Conservation (phyloP, 1,284 basidiomycete species). For the Entoloma clypeatum region DNA sequence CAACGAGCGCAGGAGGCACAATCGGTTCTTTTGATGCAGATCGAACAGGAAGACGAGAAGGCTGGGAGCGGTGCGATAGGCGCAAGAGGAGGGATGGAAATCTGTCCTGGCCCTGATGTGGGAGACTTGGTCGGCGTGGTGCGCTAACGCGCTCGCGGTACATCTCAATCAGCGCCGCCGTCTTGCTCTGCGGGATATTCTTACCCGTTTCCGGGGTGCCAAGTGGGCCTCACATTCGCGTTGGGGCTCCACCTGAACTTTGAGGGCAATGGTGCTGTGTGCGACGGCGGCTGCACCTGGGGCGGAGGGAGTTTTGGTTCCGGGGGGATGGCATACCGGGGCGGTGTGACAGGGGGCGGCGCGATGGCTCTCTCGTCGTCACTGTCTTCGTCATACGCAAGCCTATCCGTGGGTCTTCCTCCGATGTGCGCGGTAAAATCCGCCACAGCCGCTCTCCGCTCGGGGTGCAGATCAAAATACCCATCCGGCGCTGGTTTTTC, state of each 20-base stretch:
- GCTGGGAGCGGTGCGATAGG: too few relatives aligned
- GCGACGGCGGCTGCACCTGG: too few relatives aligned
- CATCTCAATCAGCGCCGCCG: slow-evolving; percentile 76
- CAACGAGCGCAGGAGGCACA: too few relatives aligned
- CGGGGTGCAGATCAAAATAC: slow-evolving; percentile 68
- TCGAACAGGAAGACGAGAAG: slow-evolving; percentile 39
- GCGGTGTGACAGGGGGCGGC: slow-evolving; percentile 16
- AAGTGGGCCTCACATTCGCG: slow-evolving; percentile 3
- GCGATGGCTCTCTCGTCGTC: slow-evolving; percentile 23
- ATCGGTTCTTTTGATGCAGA: too few relatives aligned
- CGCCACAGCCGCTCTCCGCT: slow-evolving; percentile 32
- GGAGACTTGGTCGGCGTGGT: slow-evolving; percentile 13
- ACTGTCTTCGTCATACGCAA: slow-evolving; percentile 31
- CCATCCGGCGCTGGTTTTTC: slow-evolving; percentile 41
- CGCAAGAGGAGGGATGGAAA: slow-evolving; percentile 27
- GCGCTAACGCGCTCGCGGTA: slow-evolving; percentile 66
- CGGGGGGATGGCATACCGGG: slow-evolving; percentile 17
- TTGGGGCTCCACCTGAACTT: slow-evolving; percentile 8
- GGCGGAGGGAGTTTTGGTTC: slow-evolving; percentile 6
- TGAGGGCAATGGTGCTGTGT: too few relatives aligned
- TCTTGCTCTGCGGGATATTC: slow-evolving; percentile 56
- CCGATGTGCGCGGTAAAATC: slow-evolving; percentile 23
- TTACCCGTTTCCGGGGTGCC: slow-evolving; percentile 6
- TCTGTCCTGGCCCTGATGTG: slow-evolving; percentile 20
- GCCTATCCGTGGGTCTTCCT: slow-evolving; percentile 35